Conservation (phyloP, 176 grass and related monocot genomes). For the Alopecurus myosuroides region DNA sequence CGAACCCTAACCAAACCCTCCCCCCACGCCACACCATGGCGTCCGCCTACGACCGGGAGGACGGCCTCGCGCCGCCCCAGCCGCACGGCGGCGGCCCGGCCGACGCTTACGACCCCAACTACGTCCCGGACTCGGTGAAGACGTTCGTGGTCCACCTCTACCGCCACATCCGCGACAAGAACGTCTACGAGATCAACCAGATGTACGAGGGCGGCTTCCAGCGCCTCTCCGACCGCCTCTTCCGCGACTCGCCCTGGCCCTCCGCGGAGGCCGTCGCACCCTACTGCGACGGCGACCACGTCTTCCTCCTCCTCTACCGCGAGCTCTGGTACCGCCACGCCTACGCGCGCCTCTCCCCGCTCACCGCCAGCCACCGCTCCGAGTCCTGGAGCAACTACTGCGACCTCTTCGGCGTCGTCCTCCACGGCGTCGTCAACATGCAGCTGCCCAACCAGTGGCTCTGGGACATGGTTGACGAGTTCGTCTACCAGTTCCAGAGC, state of each 20-base stretch:
- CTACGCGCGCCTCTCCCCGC: slow-evolving; percentile 65
- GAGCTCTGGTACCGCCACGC: slow-evolving; percentile 99
- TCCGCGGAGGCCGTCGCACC: slow-evolving; percentile 68
- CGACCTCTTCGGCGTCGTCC: slow-evolving; percentile 84
- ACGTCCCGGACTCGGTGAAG: slow-evolving; percentile 95
- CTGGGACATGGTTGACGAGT: slow-evolving; percentile 98
- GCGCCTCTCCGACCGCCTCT: slow-evolving; percentile 91
- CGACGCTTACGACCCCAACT: slow-evolving; percentile 73
- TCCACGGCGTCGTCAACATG: slow-evolving; percentile 98
- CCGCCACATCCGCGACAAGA: slow-evolving; percentile 97
- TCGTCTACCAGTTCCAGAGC: slow-evolving; percentile 98
- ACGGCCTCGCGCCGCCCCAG: slow-evolving; percentile 24
- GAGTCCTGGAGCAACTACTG: slow-evolving; percentile 99
- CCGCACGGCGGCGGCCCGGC: slow-evolving; percentile 15
- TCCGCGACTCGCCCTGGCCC: slow-evolving; percentile 83
- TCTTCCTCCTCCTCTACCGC: slow-evolving; percentile 91
- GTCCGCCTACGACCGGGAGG: slow-evolving; percentile 46
- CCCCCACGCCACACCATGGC: slow-evolving; percentile 1
- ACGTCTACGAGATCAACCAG: slow-evolving; percentile 99
- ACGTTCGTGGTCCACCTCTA: slow-evolving; percentile 93
- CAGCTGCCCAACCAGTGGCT: slow-evolving; percentile 99
- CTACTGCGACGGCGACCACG: slow-evolving; percentile 92
- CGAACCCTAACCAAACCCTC: slow-evolving; percentile 18
- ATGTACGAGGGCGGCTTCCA: slow-evolving; percentile 98
- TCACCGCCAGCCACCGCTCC: slow-evolving; percentile 61